phyloP scores from a whole-genome alignment of 345 rosid species.

The Aurinia saxatilis region DNA sequence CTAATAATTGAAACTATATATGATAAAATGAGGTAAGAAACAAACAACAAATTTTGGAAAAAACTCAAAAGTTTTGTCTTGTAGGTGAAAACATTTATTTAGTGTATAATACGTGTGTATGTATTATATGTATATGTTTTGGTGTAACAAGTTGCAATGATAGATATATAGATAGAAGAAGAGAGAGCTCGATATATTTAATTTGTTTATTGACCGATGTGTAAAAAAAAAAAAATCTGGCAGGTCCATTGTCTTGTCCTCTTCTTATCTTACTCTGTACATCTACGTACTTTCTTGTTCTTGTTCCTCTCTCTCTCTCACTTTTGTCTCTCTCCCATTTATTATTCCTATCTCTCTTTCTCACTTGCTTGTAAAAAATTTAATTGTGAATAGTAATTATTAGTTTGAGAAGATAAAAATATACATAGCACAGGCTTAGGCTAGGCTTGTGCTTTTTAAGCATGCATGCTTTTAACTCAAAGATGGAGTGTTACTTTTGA shows the following conservation, averaged over 20 bases:
- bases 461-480: neutral
- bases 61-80: constrained; percentile 6
- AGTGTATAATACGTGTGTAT: too few relatives aligned
- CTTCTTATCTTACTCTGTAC: constrained; percentile 29
- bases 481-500: neutral
- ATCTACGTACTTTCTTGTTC: constrained; percentile 29
- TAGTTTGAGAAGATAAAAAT: neutral
- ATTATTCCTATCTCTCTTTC: constrained; percentile 1
- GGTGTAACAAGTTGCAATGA: constrained; percentile 20
- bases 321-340: constrained; percentile 12
- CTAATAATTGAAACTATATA: neutral
- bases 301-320: constrained; percentile 16
- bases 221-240: constrained; percentile 13
- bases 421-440: neutral
- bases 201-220: constrained; percentile 13
- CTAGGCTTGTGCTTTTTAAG: neutral
- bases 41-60: neutral
- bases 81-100: neutral
- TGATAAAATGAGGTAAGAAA: neutral
- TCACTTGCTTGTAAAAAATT: too few relatives aligned
- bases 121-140: neutral
- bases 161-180: too few relatives aligned
- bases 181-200: too few relatives aligned
- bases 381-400: neutral
- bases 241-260: constrained; percentile 32